These are phyloP conservation scores for Ananas comosus DNA, from an alignment of 176 grass and related monocot species.

Conservation along the genomic window DNA sequence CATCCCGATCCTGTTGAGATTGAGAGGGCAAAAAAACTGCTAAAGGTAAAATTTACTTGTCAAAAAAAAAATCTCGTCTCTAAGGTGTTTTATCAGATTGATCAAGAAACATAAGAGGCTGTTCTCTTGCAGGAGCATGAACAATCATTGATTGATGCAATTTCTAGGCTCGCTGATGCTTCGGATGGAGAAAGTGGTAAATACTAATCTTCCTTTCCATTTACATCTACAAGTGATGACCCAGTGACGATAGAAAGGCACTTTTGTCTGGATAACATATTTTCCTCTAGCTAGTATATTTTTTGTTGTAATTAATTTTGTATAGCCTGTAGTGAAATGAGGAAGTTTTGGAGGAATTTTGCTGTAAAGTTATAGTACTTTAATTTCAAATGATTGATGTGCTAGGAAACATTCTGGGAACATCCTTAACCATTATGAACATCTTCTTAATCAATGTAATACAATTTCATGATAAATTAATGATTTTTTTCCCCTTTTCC, in stretches of 20 bases:
- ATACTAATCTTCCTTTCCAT: conserved; percentile 31
- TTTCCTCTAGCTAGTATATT: background rate
- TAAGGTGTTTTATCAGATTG: conserved; percentile 8
- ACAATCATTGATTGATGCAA: conserved; percentile 76
- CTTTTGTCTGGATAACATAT: background rate
- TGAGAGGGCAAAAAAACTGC: conserved; percentile 87
- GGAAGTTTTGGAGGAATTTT: too few relatives aligned
- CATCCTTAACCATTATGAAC: too few relatives aligned
- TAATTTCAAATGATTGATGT: too few relatives aligned
- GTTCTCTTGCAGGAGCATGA: conserved; percentile 71
- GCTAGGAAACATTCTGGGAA: too few relatives aligned
- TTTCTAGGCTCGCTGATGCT: conserved; percentile 68
- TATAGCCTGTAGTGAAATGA: too few relatives aligned
- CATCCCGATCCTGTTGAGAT: conserved; percentile 77
- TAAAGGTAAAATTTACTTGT: conserved; percentile 46
- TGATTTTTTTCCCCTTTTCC: background rate
- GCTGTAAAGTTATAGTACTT: too few relatives aligned
- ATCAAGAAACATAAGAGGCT: conserved; percentile 1
- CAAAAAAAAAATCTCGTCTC: background rate
- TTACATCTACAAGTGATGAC: background rate
- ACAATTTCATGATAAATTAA: background rate
- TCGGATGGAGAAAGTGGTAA: conserved; percentile 96
- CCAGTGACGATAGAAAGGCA: background rate
- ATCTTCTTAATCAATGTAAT: too few relatives aligned
- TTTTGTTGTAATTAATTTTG: too few relatives aligned